Evolutionary conservation across 208 protist genomes (phyloP).

Genomic region (Trypanosoma grayi): DNA sequence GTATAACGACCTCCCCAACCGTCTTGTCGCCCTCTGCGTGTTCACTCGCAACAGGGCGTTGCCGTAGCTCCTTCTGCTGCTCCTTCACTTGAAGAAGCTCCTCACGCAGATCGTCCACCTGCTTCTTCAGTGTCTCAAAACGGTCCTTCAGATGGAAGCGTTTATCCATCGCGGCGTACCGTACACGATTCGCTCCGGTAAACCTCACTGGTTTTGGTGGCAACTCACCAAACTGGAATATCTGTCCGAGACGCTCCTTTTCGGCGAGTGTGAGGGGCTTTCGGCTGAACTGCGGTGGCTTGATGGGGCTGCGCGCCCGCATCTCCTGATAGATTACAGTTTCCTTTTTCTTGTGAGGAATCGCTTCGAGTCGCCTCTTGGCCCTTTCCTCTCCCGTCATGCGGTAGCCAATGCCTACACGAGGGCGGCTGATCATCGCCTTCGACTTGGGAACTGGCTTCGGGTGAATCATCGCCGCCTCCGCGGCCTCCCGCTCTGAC

Average conservation of each 20-base stretch:
- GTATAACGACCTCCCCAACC: neutral
- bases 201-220: constrained; percentile 55
- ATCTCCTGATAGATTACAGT: constrained; percentile 53
- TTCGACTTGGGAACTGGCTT: constrained; percentile 83
- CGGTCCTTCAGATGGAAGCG: constrained; percentile 55
- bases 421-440: constrained; percentile 61
- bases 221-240: constrained; percentile 78
- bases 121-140: constrained; percentile 49
- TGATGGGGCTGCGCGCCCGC: constrained; percentile 18
- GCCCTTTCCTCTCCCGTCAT: constrained; percentile 56
- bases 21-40: neutral
- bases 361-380: constrained; percentile 55
- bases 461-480: constrained; percentile 55
- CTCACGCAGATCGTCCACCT: constrained; percentile 38
- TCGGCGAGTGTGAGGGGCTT: constrained; percentile 65
- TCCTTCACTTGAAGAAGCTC: constrained; percentile 37
- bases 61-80: no score
- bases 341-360: constrained; percentile 63
- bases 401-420: constrained; percentile 42
- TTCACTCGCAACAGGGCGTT: neutral
- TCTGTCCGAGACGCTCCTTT: constrained; percentile 78
- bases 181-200: constrained; percentile 60
- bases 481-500: constrained; percentile 57
- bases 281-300: constrained; percentile 34
- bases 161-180: constrained; percentile 47